Base-by-base conservation (phyloP, 1,284 basidiomycete species). In the Leccinum fallax region DNA sequence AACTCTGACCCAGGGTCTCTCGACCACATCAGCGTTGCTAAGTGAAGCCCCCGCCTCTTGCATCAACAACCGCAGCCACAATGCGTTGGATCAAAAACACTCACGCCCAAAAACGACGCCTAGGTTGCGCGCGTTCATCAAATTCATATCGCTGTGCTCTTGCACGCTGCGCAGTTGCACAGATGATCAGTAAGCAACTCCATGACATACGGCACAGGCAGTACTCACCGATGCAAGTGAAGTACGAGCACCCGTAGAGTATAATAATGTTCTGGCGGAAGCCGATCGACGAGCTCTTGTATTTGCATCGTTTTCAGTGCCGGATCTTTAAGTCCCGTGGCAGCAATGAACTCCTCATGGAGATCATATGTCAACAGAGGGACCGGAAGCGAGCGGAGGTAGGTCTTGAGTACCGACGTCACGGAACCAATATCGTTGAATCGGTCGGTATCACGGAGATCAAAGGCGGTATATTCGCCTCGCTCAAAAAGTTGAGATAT, bases 61-160 rank as follows among this genome's bases (percentile, higher is more conserved):
- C 11, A 46, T 46, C 43, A 46, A 36, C 38, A 67, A 51, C 32
- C 8, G 67, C 11, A 74, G 64, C 49, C 61, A 48, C 54, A 48
- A 56, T 32, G 13, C 0, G n/a, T 21, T 46, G 19, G 11, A 11
- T 21, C 2, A 43, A 26, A 15, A 13, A 89, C 9, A 61, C 95
- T 80, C 76, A 98, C 95, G 97, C 67, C 97, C 97, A 79, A 99
- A 98, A 49, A 99, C 95, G n/a, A 98, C 95, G n/a, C 97, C 97
- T 21, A 99, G 79, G 71, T 99, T 99, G 65, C 95, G 86, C 4
- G 94, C 90, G 56, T 89, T 95, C 97, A 99, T 99, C 58, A 95
- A 82, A 76, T 99, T 99, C 62, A 82, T 81, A 26, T 88, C 86
- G 61, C 84, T 85, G 43, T 82, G 81, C 61, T 88, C 81, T 69